These are phyloP conservation scores for Passalora sequoiae DNA, from an alignment of 2,329 filamentous ascomycete genomes.

Conservation along the genomic window DNA sequence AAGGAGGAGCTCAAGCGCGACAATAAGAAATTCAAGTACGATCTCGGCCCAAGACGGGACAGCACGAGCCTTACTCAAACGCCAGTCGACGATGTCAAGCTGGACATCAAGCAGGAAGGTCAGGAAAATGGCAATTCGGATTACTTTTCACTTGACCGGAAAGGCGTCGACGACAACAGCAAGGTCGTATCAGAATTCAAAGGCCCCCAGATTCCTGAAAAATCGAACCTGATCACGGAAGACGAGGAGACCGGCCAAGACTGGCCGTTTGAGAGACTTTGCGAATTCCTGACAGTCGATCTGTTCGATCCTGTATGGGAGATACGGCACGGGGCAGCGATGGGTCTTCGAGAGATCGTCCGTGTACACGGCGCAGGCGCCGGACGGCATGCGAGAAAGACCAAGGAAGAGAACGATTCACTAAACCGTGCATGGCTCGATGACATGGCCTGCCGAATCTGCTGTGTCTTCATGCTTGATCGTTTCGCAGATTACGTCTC, in stretches of 20 bases:
- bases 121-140: slow-evolving; percentile 55
- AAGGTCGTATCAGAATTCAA: slow-evolving; percentile 97
- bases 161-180: slow-evolving; percentile 75
- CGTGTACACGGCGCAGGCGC: slow-evolving; percentile 88
- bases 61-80: slow-evolving; percentile 57
- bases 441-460: slow-evolving; percentile 88
- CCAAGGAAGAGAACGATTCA: slow-evolving; percentile 66
- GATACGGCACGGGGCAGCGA: slow-evolving; percentile 88
- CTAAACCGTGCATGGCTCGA: slow-evolving; percentile 85
- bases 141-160: slow-evolving; percentile 85
- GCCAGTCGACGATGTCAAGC: slow-evolving; percentile 52
- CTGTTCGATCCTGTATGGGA: slow-evolving; percentile 94
- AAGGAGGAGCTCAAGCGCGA: slow-evolving; percentile 86
- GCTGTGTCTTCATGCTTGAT: slow-evolving; percentile 95
- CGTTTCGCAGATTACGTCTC: slow-evolving; percentile 97
- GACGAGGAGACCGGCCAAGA: slow-evolving; percentile 71
- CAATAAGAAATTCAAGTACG: slow-evolving; percentile 72
- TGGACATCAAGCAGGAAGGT: slow-evolving; percentile 52
- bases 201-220: slow-evolving; percentile 71
- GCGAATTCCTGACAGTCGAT: slow-evolving; percentile 88
- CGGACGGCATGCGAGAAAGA: slow-evolving; percentile 68
- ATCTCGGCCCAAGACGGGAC: slow-evolving; percentile 63
- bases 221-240: slow-evolving; percentile 77
- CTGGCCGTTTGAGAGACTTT: slow-evolving; percentile 92
- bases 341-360: slow-evolving; percentile 87